phyloP scores from a whole-genome alignment of 495 filamentous ascomycete genomes.

The Hypoxylon subgilvum region DNA sequence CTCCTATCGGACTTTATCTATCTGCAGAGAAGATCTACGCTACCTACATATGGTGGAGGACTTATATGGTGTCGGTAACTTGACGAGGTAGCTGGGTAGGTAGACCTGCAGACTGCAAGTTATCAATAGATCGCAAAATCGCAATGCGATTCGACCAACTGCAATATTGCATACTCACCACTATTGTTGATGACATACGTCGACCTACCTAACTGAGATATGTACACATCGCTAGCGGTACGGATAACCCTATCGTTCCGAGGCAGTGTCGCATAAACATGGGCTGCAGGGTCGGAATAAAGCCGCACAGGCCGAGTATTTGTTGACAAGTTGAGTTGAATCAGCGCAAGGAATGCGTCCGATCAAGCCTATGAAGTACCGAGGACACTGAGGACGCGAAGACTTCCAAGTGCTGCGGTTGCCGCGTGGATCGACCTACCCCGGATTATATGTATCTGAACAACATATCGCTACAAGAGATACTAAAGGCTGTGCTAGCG shows the following conservation, averaged over 20 bases:
- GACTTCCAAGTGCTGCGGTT: not conserved
- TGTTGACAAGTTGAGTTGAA: conserved; percentile 4
- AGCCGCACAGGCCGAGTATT: too few relatives aligned
- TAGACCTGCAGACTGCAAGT: too few relatives aligned
- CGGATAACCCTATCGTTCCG: not conserved
- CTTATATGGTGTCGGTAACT: conserved; percentile 20
- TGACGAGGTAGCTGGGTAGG: conserved; percentile 15
- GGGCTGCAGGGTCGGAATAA: too few relatives aligned
- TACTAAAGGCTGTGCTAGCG: conserved; percentile 4
- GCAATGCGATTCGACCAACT: conserved; percentile 8
- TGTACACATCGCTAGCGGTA: not conserved
- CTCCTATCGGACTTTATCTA: conserved; percentile 22
- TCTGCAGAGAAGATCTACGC: conserved; percentile 25
- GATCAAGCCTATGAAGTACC: not conserved
- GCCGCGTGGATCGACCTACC: conserved; percentile 6
- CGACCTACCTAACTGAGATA: conserved; percentile 22
- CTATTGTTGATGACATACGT: conserved; percentile 6
- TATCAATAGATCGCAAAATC: not conserved
- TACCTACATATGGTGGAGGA: not conserved
- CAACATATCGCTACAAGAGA: conserved; percentile 10
- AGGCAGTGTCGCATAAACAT: conserved; percentile 6
- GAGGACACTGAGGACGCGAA: too few relatives aligned
- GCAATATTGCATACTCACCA: conserved; percentile 2
- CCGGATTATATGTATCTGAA: not conserved
- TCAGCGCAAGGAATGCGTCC: not conserved